phyloP scores from a whole-genome alignment of 179 eudicot species.

The Corrigiola litoralis region DNA sequence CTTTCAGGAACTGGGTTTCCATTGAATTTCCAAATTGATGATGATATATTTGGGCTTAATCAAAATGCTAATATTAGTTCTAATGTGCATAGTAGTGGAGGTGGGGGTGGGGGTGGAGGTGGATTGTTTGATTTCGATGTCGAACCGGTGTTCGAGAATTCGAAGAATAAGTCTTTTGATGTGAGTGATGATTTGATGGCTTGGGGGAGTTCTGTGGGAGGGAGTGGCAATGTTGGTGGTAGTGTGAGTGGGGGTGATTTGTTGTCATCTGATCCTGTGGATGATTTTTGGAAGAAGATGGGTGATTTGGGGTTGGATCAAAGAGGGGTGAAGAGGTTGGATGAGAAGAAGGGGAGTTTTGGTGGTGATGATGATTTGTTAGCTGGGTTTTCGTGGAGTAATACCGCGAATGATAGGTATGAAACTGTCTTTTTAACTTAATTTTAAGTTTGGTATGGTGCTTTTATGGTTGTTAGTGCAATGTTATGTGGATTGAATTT shows the following conservation, averaged over 20 bases:
- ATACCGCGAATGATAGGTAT: conserved; percentile 42
- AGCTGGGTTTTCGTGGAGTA: conserved; percentile 46
- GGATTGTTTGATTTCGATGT: conserved; percentile 38
- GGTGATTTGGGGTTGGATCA: conserved; percentile 27
- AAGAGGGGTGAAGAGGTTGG: conserved; percentile 17
- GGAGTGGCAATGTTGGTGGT: conserved; percentile 6
- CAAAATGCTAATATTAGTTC: conserved; percentile 6
- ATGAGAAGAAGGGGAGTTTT: conserved; percentile 16
- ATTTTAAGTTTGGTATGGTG: not conserved
- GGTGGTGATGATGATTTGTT: conserved; percentile 52
- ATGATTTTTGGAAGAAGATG: conserved; percentile 57
- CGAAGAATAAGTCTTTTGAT: conserved; percentile 28
- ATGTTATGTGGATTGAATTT: not conserved
- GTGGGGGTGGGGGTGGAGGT: conserved; percentile 21
- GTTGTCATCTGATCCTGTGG: conserved; percentile 42
- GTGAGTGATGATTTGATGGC: conserved; percentile 42
- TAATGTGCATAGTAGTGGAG: conserved; percentile 22
- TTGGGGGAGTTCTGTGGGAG: conserved; percentile 27
- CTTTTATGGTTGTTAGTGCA: conserved; percentile 1
- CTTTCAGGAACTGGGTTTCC: conserved; percentile 32
- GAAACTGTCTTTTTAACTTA: conserved; percentile 5
- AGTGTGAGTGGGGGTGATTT: conserved; percentile 24
- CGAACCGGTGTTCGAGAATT: conserved; percentile 43
- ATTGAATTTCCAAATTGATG: conserved; percentile 40
- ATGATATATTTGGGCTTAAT: conserved; percentile 33